Percentiles rank a stretch among this genome's conserved stretches.
Conservation (phyloP, 441 rosid genomes). For the Erodium moschatum region DNA sequence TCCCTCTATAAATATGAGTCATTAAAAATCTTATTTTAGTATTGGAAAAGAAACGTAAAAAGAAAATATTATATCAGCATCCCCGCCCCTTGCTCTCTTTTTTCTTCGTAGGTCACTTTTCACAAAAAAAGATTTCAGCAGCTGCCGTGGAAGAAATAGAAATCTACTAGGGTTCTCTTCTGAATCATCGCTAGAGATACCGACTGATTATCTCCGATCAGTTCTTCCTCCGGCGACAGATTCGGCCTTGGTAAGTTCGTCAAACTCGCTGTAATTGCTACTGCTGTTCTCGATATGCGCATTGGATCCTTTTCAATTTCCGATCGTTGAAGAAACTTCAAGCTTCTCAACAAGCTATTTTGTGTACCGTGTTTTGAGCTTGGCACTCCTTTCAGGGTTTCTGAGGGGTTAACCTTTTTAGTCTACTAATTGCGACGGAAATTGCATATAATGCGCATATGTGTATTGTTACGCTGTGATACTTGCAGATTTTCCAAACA, state of each 20-base stretch:
- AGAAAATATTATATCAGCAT: no score
- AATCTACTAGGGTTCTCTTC: neutral
- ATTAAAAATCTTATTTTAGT: no score
- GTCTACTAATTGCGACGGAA: neutral
- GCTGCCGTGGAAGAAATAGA: neutral
- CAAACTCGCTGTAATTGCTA: constrained; percentile 5
- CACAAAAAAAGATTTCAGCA: no score
- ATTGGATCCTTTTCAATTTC: neutral
- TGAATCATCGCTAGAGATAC: neutral
- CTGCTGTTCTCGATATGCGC: neutral
- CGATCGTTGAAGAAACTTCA: neutral
- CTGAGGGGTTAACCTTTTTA: neutral
- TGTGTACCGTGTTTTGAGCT: neutral
- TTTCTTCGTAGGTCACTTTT: no score
- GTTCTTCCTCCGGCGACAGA: neutral
- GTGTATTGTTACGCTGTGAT: neutral
- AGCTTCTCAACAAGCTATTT: neutral
- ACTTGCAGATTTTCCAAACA: neutral
- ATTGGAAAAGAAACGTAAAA: no score
- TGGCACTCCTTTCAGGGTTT: neutral
- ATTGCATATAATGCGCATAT: neutral
- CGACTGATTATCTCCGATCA: neutral
- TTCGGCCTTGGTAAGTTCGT: constrained; percentile 3
- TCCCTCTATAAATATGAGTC: no score
- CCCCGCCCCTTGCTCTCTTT: no score